phyloP scores from a whole-genome alignment of 1,284 basidiomycete genomes.

The Puccinia polysora region DNA sequence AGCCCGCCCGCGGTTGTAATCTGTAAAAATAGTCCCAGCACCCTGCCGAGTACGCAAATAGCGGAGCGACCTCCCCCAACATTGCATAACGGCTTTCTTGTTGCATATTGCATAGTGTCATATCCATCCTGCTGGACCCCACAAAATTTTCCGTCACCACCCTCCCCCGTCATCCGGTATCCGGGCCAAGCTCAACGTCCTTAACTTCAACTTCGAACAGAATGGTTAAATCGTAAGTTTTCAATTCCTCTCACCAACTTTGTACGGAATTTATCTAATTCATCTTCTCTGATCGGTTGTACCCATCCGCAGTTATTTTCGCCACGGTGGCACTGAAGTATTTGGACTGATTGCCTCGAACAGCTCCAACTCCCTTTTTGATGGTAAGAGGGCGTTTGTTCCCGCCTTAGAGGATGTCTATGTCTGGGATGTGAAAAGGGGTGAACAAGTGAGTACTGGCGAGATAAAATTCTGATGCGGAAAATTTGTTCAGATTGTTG shows the following conservation, averaged over 20 bases:
- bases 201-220: not conserved
- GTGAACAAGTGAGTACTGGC: conserved; percentile 67
- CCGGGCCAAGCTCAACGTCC: not conserved
- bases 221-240: conserved; percentile 12
- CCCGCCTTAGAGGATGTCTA: conserved; percentile 94
- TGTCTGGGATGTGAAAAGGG: conserved; percentile 95
- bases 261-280: not conserved
- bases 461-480: not conserved
- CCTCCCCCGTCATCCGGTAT: not conserved
- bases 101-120: too few relatives aligned
- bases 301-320: conserved; percentile 45
- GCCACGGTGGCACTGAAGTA: conserved; percentile 62
- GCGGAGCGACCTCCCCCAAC: too few relatives aligned
- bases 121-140: too few relatives aligned
- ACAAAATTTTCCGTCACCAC: not conserved
- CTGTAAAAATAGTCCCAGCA: too few relatives aligned
- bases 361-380: conserved; percentile 78
- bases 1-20: too few relatives aligned
- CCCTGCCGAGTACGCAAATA: too few relatives aligned
- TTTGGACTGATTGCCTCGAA: conserved; percentile 87
- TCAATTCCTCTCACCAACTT: not conserved
- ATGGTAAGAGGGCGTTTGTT: conserved; percentile 84
- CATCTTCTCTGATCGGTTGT: not conserved
- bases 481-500: not conserved
- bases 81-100: too few relatives aligned